These are phyloP conservation scores for Ophiocordyceps camponoti-rufipedis DNA, from an alignment of 2,329 filamentous ascomycete species.

Conservation along the genomic window DNA sequence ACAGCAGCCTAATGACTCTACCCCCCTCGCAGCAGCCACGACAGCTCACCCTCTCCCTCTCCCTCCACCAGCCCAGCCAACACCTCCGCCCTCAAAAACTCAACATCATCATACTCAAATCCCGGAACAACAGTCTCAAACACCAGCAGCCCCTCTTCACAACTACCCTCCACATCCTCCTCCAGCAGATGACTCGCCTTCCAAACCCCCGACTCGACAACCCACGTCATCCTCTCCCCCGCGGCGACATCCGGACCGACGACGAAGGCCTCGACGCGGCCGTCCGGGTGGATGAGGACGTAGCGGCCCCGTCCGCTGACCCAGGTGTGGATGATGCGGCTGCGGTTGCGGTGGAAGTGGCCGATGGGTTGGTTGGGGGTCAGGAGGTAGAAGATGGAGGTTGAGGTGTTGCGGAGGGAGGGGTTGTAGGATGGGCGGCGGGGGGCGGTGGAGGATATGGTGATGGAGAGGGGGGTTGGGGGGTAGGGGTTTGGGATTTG, in stretches of 20 bases:
- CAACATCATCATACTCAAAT: slow-evolving; percentile 49
- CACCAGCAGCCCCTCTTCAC: slow-evolving; percentile 43
- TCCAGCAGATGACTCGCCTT: slow-evolving; percentile 42
- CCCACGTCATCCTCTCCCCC: slow-evolving; percentile 48
- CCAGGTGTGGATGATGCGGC: slow-evolving; percentile 44
- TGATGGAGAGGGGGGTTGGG: slow-evolving; percentile 15
- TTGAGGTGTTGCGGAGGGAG: slow-evolving; percentile 31
- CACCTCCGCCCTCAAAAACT: too few species aligned
- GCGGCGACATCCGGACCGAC: slow-evolving; percentile 37
- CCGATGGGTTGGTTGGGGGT: slow-evolving; percentile 36
- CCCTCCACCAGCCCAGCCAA: too few species aligned
- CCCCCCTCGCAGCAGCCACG: too few species aligned
- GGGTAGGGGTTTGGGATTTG: slow-evolving; percentile 30
- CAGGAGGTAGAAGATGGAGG: slow-evolving; percentile 47
- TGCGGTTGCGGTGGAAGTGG: slow-evolving; percentile 44
- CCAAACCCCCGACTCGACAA: slow-evolving; percentile 49
- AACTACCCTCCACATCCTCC: slow-evolving; percentile 17
- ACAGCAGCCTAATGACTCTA: too few species aligned
- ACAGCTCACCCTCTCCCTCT: too few species aligned
- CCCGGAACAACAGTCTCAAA: slow-evolving; percentile 51
- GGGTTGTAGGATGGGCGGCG: slow-evolving; percentile 18
- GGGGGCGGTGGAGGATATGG: slow-evolving; percentile 14
- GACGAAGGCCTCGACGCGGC: slow-evolving; percentile 42
- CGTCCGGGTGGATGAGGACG: slow-evolving; percentile 41
- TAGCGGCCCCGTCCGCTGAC: slow-evolving; percentile 45